Conservation (phyloP, 2,329 filamentous ascomycete species). For the Ilyonectria mors-panacis region DNA sequence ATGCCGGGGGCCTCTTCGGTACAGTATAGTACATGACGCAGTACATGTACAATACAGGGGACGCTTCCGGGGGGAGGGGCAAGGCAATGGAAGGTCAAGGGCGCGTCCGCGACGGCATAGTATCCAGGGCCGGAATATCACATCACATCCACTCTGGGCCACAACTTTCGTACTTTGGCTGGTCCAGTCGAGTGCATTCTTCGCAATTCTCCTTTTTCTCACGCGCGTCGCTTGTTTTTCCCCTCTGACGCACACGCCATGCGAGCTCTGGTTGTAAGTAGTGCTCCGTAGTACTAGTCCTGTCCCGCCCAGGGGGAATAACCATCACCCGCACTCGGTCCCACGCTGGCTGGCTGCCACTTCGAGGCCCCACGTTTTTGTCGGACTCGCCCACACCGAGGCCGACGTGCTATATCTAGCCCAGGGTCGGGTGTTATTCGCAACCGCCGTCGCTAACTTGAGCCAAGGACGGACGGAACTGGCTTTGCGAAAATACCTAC, state of each 20-base stretch:
- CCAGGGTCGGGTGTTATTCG: neutral
- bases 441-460: neutral
- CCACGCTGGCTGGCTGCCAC: neutral
- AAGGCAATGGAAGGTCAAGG: constrained; percentile 6
- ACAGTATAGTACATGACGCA: constrained; percentile 20
- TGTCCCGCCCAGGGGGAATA: constrained; percentile 2
- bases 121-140: constrained; percentile 29
- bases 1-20: constrained; percentile 36
- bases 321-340: constrained; percentile 11
- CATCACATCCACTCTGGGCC: constrained; percentile 19
- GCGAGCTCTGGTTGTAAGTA: no score
- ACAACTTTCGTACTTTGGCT: constrained; percentile 1
- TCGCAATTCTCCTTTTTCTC: neutral
- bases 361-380: neutral
- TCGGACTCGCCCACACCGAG: neutral
- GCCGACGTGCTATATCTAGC: neutral
- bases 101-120: neutral
- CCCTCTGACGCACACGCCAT: constrained; percentile 14
- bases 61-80: constrained; percentile 14
- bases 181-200: neutral
- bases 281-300: neutral
- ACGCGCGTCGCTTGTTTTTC: neutral
- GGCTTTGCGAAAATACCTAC: no score
- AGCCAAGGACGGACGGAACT: neutral
- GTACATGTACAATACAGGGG: constrained; percentile 29